These are phyloP conservation scores for Exophiala alcalophila DNA, from an alignment of 2,329 filamentous ascomycete genomes.

Conservation along the genomic window DNA sequence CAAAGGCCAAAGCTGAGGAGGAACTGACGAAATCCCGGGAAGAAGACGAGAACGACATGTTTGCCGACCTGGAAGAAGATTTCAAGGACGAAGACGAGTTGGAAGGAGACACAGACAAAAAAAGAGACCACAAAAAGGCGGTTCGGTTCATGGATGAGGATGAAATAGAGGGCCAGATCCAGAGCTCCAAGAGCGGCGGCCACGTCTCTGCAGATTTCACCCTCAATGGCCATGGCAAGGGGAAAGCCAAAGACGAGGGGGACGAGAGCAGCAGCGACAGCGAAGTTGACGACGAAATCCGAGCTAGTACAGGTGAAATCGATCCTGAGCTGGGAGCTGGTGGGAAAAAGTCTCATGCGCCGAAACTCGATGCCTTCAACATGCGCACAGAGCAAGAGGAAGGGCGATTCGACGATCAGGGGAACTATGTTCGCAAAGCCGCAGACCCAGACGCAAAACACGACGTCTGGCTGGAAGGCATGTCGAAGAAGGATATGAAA, in stretches of 20 bases:
- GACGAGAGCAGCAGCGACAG: constrained; percentile 59
- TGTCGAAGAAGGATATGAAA: constrained; percentile 91
- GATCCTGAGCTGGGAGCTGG: constrained; percentile 90
- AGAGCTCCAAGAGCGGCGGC: constrained; percentile 69
- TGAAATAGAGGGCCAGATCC: constrained; percentile 77
- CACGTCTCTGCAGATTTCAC: constrained; percentile 61
- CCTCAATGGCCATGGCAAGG: constrained; percentile 22
- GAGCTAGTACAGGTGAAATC: constrained; percentile 71
- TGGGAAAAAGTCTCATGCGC: constrained; percentile 86
- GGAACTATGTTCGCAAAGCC: constrained; percentile 89
- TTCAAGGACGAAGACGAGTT: constrained; percentile 53
- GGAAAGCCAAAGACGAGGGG: constrained; percentile 43
- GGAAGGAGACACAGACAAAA: constrained; percentile 50
- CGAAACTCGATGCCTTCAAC: constrained; percentile 94
- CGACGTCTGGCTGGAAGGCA: constrained; percentile 86
- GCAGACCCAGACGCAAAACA: constrained; percentile 84
- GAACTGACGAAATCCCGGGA: constrained; percentile 41
- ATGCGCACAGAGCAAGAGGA: constrained; percentile 88
- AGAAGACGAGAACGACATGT: constrained; percentile 66
- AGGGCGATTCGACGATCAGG: constrained; percentile 82
- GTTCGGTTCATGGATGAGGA: constrained; percentile 59
- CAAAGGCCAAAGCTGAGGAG: constrained; percentile 49
- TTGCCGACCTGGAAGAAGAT: constrained; percentile 66
- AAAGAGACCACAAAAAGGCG: constrained; percentile 55
- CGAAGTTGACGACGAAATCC: constrained; percentile 62